Conservation (phyloP, 306 rosid species). For the Trichosanthes truncata region DNA sequence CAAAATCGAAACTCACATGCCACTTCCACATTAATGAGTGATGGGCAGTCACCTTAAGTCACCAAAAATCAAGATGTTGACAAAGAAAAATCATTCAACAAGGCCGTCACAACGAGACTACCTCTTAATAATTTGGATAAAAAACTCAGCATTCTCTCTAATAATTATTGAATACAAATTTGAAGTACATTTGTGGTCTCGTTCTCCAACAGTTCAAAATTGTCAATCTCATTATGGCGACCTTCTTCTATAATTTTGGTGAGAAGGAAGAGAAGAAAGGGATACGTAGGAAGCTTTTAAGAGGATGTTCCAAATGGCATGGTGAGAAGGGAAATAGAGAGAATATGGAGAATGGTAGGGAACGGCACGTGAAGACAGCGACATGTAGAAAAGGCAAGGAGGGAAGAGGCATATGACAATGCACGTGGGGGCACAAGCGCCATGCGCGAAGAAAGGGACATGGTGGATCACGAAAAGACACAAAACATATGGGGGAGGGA, state of each 20-base stretch:
- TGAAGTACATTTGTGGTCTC: too few relatives aligned
- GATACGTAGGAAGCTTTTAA: neutral
- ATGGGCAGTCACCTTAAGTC: neutral
- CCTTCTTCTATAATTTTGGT: too few relatives aligned
- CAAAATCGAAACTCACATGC: neutral
- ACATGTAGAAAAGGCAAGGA: neutral
- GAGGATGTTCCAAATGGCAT: neutral
- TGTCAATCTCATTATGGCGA: too few relatives aligned
- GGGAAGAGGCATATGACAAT: neutral
- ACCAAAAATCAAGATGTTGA: neutral
- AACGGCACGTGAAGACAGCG: conserved; percentile 1
- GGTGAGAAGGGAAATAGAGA: neutral
- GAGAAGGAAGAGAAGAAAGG: neutral
- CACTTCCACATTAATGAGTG: neutral
- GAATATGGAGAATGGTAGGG: too few relatives aligned
- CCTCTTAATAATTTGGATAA: too few relatives aligned
- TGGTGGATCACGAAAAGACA: too few relatives aligned
- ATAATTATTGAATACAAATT: too few relatives aligned
- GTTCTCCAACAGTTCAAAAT: too few relatives aligned
- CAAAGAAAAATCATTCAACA: too few relatives aligned
- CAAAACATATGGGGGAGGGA: too few relatives aligned
- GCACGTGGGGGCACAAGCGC: conserved; percentile 2
- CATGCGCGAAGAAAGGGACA: neutral
- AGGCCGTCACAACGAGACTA: too few relatives aligned
- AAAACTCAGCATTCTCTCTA: too few relatives aligned